Evolutionary conservation across 345 rosid genomes (phyloP).

Genomic region (Syzygium aqueum): DNA sequence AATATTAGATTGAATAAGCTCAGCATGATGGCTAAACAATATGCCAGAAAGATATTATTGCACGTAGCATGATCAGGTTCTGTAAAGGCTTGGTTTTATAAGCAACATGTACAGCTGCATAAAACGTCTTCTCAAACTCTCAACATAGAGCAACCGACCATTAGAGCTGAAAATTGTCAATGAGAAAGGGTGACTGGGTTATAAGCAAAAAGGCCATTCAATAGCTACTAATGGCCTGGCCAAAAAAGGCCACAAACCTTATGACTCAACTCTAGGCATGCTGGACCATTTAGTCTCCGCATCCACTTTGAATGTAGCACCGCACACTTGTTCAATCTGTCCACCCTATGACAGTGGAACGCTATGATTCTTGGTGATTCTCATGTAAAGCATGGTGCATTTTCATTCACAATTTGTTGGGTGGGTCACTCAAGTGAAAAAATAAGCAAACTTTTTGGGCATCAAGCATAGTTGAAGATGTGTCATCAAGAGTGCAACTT

Average conservation of each 20-base stretch:
- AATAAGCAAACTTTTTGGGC: no score
- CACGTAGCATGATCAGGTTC: neutral
- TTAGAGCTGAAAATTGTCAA: conserved; percentile 1
- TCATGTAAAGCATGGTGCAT: no score
- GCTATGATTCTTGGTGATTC: no score
- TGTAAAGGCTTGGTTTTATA: conserved; percentile 4
- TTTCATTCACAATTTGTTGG: no score
- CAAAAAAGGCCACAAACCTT: neutral
- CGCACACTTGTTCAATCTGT: conserved; percentile 76
- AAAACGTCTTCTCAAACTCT: neutral
- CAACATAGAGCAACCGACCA: neutral
- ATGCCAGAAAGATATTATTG: neutral
- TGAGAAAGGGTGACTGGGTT: neutral
- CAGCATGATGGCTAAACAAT: neutral
- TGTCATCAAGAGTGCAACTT: neutral
- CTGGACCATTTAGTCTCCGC: conserved; percentile 51
- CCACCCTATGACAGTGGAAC: conserved; percentile 49
- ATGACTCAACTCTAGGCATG: conserved; percentile 71
- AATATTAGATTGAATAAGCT: no score
- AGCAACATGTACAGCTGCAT: neutral
- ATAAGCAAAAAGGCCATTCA: neutral
- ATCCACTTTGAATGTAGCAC: conserved; percentile 74
- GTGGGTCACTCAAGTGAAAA: no score
- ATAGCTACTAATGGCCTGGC: conserved; percentile 2
- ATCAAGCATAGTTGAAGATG: no score